These are phyloP conservation scores for Botrytis porri DNA, from an alignment of 2,329 filamentous ascomycete genomes.

Conservation along the genomic window DNA sequence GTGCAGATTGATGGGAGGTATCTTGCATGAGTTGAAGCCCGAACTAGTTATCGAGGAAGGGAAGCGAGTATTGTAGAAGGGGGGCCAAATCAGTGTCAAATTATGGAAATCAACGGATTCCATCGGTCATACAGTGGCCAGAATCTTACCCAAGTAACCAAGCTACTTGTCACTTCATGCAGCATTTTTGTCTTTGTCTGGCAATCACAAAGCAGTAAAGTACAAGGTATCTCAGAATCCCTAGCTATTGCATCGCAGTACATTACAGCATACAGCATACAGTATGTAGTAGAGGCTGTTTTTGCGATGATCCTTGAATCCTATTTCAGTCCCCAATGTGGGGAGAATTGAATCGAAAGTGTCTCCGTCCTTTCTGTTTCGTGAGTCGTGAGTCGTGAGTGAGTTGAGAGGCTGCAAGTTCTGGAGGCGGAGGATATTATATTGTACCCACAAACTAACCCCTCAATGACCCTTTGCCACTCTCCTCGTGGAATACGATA, in stretches of 20 bases:
- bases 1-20: constrained; percentile 1
- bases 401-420: neutral
- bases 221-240: constrained; percentile 11
- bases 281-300: neutral
- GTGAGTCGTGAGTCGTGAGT: neutral
- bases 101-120: constrained; percentile 7
- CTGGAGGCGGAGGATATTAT: neutral
- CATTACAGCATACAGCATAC: constrained; percentile 9
- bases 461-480: neutral
- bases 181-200: neutral
- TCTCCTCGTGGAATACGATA: neutral
- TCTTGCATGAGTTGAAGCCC: constrained; percentile 8
- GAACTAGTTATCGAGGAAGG: neutral
- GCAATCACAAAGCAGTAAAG: constrained; percentile 3
- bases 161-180: neutral
- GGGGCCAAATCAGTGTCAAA: neutral
- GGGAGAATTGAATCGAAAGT: neutral
- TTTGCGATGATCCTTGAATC: constrained; percentile 4
- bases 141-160: neutral
- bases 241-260: constrained; percentile 11
- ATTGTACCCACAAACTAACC: neutral
- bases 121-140: constrained; percentile 1
- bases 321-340: neutral
- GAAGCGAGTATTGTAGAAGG: neutral
- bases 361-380: neutral